phyloP scores from a whole-genome alignment of 1,284 basidiomycete genomes.

The Puccinia triticina region DNA sequence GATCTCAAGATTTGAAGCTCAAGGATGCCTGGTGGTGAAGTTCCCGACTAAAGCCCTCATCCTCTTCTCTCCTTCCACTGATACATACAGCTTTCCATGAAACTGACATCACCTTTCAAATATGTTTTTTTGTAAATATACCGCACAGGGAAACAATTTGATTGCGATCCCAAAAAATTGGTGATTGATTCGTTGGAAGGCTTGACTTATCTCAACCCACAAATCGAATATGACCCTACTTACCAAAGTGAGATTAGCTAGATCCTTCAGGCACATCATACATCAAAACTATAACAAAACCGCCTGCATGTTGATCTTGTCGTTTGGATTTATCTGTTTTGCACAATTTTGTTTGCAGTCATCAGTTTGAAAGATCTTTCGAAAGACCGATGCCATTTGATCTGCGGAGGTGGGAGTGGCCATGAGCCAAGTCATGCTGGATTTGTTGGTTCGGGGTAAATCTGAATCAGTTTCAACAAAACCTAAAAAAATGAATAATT shows the following conservation, averaged over 20 bases:
- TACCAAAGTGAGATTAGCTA: conserved; percentile 51
- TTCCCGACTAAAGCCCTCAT: too few species aligned
- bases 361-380: conserved; percentile 68
- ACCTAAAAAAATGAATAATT: neutral
- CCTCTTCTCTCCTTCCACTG: too few species aligned
- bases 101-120: too few species aligned
- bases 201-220: conserved; percentile 72
- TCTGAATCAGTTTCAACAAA: neutral
- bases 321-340: conserved; percentile 35
- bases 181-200: conserved; percentile 78
- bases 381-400: conserved; percentile 72
- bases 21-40: too few species aligned
- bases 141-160: neutral
- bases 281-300: neutral
- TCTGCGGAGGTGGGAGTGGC: conserved; percentile 87
- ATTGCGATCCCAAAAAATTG: conserved; percentile 63
- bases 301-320: neutral
- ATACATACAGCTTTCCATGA: too few species aligned
- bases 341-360: conserved; percentile 63
- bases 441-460: conserved; percentile 67
- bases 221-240: conserved; percentile 68
- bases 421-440: conserved; percentile 86
- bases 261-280: conserved; percentile 31
- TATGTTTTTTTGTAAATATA: neutral
- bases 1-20: too few species aligned